Evolutionary conservation across 139 green algal species (phyloP), one percentile per base, ranked within the genome.

Genomic region (Edaphochlamys debaryana): DNA sequence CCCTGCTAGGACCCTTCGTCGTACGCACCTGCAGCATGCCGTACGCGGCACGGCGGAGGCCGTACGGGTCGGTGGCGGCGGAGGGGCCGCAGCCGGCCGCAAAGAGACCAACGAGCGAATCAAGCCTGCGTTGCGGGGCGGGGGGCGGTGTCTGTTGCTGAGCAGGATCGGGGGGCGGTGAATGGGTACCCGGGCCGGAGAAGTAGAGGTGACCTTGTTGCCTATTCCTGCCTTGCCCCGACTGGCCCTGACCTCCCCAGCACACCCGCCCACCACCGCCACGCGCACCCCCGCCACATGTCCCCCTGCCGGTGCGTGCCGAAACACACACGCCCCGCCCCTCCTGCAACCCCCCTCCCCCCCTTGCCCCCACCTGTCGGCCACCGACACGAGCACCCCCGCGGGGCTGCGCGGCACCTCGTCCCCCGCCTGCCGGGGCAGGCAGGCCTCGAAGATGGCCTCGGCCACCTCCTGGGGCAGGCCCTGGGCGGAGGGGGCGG

Each of bases 91-190:
- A 96, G 29, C 93, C 94, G 34, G 94, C 95, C 7, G 93, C 95
- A 83, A 98, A 94, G 67, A 99, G 90, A 0, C 98, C 98, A 25
- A 99, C 97, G 42, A 99, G 86, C 38, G 92, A 95, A 85, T 99
- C 98, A 54, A 99, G 82, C 60, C 56, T 54, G 45, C 11, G 45
- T 13, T 22, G 45, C 45, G 45, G 45, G 11, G 45, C 13, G 13
- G 45, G 45, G n/a, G n/a, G n/a, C n/a, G n/a, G n/a, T n/a, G n/a
- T n/a, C n/a, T n/a, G n/a, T n/a, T n/a, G n/a, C n/a, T n/a, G n/a
- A n/a, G n/a, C n/a, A n/a, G n/a, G n/a, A n/a, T n/a, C n/a, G n/a
- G n/a, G n/a, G n/a, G n/a, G n/a, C n/a, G n/a, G n/a, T n/a, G n/a
- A n/a, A n/a, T n/a, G n/a, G n/a, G n/a, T n/a, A n/a, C n/a, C n/a